phyloP scores from a whole-genome alignment of 2,329 filamentous ascomycete genomes.

The Colletotrichum filicis region DNA sequence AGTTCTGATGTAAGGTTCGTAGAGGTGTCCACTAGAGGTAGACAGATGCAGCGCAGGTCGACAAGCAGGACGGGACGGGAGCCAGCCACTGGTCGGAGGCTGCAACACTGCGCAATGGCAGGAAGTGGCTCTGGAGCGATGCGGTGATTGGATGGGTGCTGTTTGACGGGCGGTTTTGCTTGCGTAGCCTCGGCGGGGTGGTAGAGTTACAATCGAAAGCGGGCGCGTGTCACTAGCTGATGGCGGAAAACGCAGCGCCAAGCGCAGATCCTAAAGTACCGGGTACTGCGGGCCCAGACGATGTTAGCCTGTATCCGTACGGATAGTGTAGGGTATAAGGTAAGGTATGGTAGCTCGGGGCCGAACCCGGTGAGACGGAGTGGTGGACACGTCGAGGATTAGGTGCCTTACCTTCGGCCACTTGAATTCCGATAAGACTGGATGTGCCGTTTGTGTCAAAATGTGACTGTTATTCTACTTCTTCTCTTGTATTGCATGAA shows the following conservation, averaged over 20 bases:
- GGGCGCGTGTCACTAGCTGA: background rate
- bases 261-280: constrained; percentile 24
- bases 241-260: constrained; percentile 3
- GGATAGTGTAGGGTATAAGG: background rate
- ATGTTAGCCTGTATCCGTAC: too few relatives aligned
- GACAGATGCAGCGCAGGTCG: background rate
- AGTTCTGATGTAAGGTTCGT: background rate
- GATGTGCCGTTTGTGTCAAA: background rate
- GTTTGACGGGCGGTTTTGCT: constrained; percentile 21
- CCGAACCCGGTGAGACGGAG: background rate
- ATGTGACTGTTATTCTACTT: background rate
- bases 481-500: background rate
- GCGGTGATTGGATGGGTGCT: constrained; percentile 21
- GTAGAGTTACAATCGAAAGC: constrained; percentile 27
- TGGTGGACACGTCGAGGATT: background rate
- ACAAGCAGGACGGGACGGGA: constrained; percentile 10
- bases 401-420: too few relatives aligned
- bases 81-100: constrained; percentile 24
- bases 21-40: constrained; percentile 26
- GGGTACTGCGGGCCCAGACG: constrained; percentile 3
- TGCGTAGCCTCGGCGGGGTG: constrained; percentile 33
- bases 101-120: constrained; percentile 23
- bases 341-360: background rate
- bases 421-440: background rate
- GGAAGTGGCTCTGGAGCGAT: constrained; percentile 14